Conservation (phyloP, 208 protist genomes). For the Kentomonas sorsogonicus region DNA sequence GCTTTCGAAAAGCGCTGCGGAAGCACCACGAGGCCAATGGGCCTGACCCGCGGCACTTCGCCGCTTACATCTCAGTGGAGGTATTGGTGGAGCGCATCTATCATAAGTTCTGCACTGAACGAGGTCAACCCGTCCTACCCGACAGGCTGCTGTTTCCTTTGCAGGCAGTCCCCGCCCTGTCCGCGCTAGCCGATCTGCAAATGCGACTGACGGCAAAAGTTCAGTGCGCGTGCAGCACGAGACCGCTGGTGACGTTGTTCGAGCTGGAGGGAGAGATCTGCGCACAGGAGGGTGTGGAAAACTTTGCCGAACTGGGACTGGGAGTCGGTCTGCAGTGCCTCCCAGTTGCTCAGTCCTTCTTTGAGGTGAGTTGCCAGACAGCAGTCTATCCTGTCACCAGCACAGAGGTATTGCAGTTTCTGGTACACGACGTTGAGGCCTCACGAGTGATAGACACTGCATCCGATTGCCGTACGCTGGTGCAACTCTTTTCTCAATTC, state of each 20-base stretch:
- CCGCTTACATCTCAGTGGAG: too few relatives aligned
- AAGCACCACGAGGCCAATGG: too few relatives aligned
- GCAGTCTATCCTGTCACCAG: slow-evolving; percentile 43
- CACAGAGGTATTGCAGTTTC: slow-evolving; percentile 46
- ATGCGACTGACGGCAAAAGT: slow-evolving; percentile 43
- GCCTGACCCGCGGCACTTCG: too few relatives aligned
- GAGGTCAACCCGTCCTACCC: too few relatives aligned
- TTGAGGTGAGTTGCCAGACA: slow-evolving; percentile 31
- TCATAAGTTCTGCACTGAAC: too few relatives aligned
- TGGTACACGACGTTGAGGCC: slow-evolving; percentile 37
- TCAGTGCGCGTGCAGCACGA: slow-evolving; percentile 48
- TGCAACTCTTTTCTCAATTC: slow-evolving; percentile 46
- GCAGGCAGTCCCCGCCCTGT: slow-evolving; percentile 44
- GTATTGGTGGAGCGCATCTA: background rate
- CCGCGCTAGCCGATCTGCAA: slow-evolving; percentile 37
- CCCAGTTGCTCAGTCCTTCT: slow-evolving; percentile 68
- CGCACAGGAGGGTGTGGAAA: slow-evolving; percentile 30
- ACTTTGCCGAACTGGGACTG: slow-evolving; percentile 60
- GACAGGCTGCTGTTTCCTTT: slow-evolving; percentile 46
- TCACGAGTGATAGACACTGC: slow-evolving; percentile 33
- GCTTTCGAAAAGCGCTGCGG: background rate
- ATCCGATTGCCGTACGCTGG: slow-evolving; percentile 55
- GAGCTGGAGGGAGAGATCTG: slow-evolving; percentile 74
- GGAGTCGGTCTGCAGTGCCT: slow-evolving; percentile 42
- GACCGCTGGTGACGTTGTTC: slow-evolving; percentile 71